A percentile compares a stretch with the other conserved stretches of the same genome.
Conservation (phyloP, 352 stramenopile species). For the Aphanomyces euteiches region DNA sequence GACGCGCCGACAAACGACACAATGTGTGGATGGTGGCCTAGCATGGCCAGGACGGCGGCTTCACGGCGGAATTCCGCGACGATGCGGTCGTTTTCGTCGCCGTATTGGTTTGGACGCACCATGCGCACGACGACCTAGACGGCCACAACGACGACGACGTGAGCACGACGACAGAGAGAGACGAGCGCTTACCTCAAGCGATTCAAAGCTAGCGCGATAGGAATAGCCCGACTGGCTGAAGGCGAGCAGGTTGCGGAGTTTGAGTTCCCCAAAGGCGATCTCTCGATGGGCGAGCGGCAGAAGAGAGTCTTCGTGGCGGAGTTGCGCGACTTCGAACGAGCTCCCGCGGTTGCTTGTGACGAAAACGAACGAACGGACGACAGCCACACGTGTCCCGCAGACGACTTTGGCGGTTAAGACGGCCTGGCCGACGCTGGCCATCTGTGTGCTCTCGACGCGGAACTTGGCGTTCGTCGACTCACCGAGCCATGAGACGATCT, state of each 20-base stretch:
- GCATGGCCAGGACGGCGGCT: constrained; percentile 71
- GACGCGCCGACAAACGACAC: constrained; percentile 73
- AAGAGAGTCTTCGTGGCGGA: constrained; percentile 60
- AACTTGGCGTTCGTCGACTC: constrained; percentile 59
- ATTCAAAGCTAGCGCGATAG: constrained; percentile 52
- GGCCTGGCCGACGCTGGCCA: constrained; percentile 48
- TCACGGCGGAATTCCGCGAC: constrained; percentile 77
- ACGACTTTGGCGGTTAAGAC: constrained; percentile 71
- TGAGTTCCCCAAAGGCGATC: constrained; percentile 56
- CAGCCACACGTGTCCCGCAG: constrained; percentile 59
- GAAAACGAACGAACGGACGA: constrained; percentile 52
- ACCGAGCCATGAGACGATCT: constrained; percentile 68
- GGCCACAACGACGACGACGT: background rate
- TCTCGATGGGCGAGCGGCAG: constrained; percentile 67
- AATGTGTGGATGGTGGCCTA: constrained; percentile 74
- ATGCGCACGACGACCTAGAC: constrained; percentile 30
- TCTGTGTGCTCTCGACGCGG: constrained; percentile 58
- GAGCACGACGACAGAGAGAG: background rate
- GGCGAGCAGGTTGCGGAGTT: constrained; percentile 69
- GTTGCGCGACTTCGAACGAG: constrained; percentile 53
- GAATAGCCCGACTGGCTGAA: constrained; percentile 73
- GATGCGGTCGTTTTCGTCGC: constrained; percentile 67
- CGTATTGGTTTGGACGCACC: constrained; percentile 67
- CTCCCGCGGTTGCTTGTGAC: constrained; percentile 60
- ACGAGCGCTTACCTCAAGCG: constrained; percentile 43